A percentile compares a stretch with the other conserved stretches of the same genome.
These are phyloP conservation scores for Melampsora larici-populina DNA, from an alignment of 1,284 basidiomycete genomes.

Conservation along the genomic window DNA sequence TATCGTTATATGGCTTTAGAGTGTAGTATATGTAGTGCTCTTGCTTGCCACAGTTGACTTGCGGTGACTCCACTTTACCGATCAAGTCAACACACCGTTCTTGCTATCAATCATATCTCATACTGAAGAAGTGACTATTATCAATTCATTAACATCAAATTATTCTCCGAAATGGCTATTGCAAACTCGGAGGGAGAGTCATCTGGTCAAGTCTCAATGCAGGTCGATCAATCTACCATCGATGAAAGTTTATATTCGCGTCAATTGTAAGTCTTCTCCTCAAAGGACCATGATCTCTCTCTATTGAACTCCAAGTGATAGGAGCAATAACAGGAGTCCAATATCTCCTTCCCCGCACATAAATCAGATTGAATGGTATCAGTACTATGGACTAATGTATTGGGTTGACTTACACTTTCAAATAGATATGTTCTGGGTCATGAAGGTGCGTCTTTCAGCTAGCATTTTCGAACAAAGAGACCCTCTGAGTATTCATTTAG, in stretches of 20 bases:
- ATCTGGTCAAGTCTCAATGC: conserved; percentile 27
- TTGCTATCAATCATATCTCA: too few relatives aligned
- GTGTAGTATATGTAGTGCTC: too few relatives aligned
- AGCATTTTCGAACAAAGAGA: not conserved
- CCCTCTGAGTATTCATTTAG: not conserved
- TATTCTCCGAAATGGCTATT: not conserved
- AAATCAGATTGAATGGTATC: conserved; percentile 9
- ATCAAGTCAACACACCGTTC: too few relatives aligned
- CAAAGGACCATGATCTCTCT: not conserved
- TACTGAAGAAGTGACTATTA: not conserved
- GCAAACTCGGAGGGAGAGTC: conserved; percentile 14
- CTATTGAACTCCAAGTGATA: too few relatives aligned
- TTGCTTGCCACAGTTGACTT: too few relatives aligned
- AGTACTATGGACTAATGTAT: conserved; percentile 46
- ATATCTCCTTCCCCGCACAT: not conserved
- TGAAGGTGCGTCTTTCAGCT: conserved; percentile 65
- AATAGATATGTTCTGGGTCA: conserved; percentile 88
- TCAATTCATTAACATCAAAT: not conserved
- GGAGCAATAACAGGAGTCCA: too few relatives aligned
- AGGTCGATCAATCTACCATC: conserved; percentile 45
- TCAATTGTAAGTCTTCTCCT: conserved; percentile 69
- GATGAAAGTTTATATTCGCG: conserved; percentile 72
- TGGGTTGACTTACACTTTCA: conserved; percentile 1
- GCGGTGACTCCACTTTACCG: too few relatives aligned
- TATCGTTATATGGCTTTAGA: too few relatives aligned